Conservation (phyloP, 2,329 filamentous ascomycete species). For the Hymenotorrendiella dingleyae region DNA sequence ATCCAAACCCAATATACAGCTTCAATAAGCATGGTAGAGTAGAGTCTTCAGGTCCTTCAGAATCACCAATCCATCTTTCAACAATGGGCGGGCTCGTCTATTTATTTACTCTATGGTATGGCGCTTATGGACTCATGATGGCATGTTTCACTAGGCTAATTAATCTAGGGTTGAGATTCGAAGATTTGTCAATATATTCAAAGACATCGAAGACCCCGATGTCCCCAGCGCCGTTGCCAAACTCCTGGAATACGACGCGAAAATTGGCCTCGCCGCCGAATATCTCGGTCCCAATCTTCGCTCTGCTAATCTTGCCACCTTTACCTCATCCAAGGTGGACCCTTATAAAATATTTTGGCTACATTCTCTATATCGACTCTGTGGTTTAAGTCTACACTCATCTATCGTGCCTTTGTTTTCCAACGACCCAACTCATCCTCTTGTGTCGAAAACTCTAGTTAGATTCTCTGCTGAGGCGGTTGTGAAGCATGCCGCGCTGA, state of each 20-base stretch:
- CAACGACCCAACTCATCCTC: slow-evolving; percentile 2
- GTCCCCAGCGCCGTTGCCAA: slow-evolving; percentile 3
- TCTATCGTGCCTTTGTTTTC: slow-evolving; percentile 16
- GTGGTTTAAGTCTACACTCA: slow-evolving; percentile 10
- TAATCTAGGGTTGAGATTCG: slow-evolving; percentile 15
- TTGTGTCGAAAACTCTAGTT: slow-evolving; percentile 10
- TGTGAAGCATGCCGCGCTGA: slow-evolving; percentile 8
- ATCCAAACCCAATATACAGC: slow-evolving; percentile 4
- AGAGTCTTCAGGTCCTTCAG: background rate
- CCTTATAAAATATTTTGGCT: slow-evolving; percentile 9
- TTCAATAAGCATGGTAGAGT: slow-evolving; percentile 14
- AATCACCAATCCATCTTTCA: slow-evolving; percentile 2
- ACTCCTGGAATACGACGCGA: slow-evolving; percentile 10
- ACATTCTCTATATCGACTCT: slow-evolving; percentile 12
- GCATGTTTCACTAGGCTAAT: background rate
- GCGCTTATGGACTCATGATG: background rate
- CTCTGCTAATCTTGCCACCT: slow-evolving; percentile 4
- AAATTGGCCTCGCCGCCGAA: slow-evolving; percentile 8
- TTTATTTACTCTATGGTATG: slow-evolving; percentile 13
- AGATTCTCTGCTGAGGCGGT: slow-evolving; percentile 12
- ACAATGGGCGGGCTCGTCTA: slow-evolving; percentile 10
- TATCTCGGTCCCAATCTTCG: slow-evolving; percentile 8
- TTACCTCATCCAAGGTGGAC: slow-evolving; percentile 5
- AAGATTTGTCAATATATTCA: slow-evolving; percentile 8
- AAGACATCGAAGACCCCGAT: background rate